Conservation (phyloP, 1,139 yeast species). For the Lodderomyces oxycetoniae region DNA sequence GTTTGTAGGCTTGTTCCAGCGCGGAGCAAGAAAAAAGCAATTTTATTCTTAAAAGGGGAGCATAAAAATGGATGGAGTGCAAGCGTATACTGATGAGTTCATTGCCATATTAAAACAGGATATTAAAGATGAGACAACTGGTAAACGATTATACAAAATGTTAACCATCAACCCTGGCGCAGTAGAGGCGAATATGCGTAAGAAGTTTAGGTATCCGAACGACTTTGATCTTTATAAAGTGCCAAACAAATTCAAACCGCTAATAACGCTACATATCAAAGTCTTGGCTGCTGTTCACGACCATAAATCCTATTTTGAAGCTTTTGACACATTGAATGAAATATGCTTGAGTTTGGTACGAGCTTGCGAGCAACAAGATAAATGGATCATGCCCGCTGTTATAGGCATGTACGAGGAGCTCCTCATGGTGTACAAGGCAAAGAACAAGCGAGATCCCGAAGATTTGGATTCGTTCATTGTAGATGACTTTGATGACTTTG, state of each 20-base stretch:
- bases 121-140: constrained; percentile 15
- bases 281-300: not conserved
- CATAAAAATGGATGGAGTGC: not conserved
- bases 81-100: not conserved
- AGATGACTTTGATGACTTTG: constrained; percentile 12
- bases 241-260: constrained; percentile 28
- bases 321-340: constrained; percentile 39
- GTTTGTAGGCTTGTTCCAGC: no score
- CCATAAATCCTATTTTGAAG: constrained; percentile 30
- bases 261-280: not conserved
- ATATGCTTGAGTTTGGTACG: constrained; percentile 50
- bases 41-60: not conserved
- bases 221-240: constrained; percentile 38
- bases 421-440: constrained; percentile 41
- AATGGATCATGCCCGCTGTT: constrained; percentile 65
- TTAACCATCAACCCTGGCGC: constrained; percentile 33
- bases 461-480: constrained; percentile 14
- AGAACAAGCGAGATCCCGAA: constrained; percentile 30
- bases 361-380: constrained; percentile 56
- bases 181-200: constrained; percentile 19
- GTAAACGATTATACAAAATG: constrained; percentile 20
- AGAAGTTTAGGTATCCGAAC: constrained; percentile 31
- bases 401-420: constrained; percentile 54
- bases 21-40: not conserved
- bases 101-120: no score